These are phyloP conservation scores for Cercospora janseana DNA, from an alignment of 2,329 filamentous ascomycete genomes.

Conservation along the genomic window DNA sequence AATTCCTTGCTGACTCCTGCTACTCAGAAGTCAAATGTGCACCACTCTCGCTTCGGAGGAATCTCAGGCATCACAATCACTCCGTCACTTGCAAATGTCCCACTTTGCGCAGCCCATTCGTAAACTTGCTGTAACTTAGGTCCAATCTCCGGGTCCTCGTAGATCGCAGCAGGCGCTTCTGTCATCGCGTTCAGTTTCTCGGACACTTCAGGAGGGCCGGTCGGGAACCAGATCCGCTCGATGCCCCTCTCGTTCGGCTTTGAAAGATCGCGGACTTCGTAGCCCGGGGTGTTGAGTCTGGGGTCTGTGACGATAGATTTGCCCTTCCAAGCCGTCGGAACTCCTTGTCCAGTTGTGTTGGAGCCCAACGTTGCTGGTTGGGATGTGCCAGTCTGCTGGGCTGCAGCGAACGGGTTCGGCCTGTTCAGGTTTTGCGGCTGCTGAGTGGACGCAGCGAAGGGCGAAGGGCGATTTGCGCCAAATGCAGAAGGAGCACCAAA, in stretches of 20 bases:
- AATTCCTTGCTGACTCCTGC: neutral
- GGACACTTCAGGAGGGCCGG: slow-evolving; percentile 57
- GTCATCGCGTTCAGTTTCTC: slow-evolving; percentile 52
- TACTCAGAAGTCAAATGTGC: slow-evolving; percentile 43
- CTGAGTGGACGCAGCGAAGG: slow-evolving; percentile 44
- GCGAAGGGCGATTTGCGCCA: slow-evolving; percentile 30
- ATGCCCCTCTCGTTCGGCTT: neutral
- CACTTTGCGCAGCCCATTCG: slow-evolving; percentile 61
- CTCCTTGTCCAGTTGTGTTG: neutral
- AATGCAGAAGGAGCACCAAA: slow-evolving; percentile 28
- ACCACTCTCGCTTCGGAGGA: slow-evolving; percentile 73
- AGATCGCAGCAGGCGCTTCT: slow-evolving; percentile 57
- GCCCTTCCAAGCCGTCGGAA: slow-evolving; percentile 9
- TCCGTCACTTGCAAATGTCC: slow-evolving; percentile 63
- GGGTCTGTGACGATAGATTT: slow-evolving; percentile 8
- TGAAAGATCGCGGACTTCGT: slow-evolving; percentile 6
- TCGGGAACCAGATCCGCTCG: slow-evolving; percentile 17
- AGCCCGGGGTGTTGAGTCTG: slow-evolving; percentile 8
- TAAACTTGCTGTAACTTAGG: slow-evolving; percentile 59
- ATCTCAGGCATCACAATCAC: slow-evolving; percentile 65
- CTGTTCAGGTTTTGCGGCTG: slow-evolving; percentile 12
- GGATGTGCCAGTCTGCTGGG: slow-evolving; percentile 2
- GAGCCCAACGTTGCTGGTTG: neutral
- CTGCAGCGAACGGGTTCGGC: slow-evolving; percentile 22
- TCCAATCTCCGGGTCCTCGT: slow-evolving; percentile 56